Evolutionary conservation across 2,329 filamentous ascomycete species (phyloP).

Genomic region (Eutypa lata): DNA sequence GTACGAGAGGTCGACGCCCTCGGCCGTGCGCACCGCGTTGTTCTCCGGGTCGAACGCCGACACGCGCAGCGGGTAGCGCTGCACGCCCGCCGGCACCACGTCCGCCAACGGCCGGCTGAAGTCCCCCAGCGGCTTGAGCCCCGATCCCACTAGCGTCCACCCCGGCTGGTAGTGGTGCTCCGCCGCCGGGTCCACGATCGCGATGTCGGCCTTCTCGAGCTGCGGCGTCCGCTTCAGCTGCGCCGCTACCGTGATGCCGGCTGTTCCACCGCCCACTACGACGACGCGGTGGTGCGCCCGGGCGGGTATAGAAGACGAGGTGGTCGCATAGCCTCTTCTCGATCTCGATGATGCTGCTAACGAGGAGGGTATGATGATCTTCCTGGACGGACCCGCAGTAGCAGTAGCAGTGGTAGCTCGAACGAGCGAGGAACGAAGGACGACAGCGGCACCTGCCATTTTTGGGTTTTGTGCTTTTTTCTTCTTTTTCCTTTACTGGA

Average conservation of each 20-base stretch:
- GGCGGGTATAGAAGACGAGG: slow-evolving; percentile 16
- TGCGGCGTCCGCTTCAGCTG: slow-evolving; percentile 51
- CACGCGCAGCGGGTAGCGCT: slow-evolving; percentile 32
- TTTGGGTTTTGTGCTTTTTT: background rate
- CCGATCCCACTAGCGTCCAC: slow-evolving; percentile 36
- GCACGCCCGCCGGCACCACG: slow-evolving; percentile 30
- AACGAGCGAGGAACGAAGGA: slow-evolving; percentile 14
- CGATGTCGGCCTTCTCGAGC: slow-evolving; percentile 31
- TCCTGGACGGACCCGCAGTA: no score
- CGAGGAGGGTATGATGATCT: background rate
- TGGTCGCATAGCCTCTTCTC: slow-evolving; percentile 22
- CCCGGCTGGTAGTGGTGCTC: slow-evolving; percentile 35
- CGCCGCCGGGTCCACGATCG: slow-evolving; percentile 32
- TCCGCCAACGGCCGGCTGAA: slow-evolving; percentile 25
- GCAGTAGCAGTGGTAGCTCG: slow-evolving; percentile 7
- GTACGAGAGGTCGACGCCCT: slow-evolving; percentile 33
- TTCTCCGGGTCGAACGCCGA: slow-evolving; percentile 32
- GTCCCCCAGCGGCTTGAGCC: slow-evolving; percentile 26
- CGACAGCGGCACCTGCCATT: slow-evolving; percentile 8
- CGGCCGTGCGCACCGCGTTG: slow-evolving; percentile 31
- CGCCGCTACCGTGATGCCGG: slow-evolving; percentile 63
- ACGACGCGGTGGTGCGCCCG: slow-evolving; percentile 58
- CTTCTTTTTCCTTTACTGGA: no score
- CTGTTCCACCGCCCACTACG: slow-evolving; percentile 64
- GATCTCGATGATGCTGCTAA: slow-evolving; percentile 2